These are phyloP conservation scores for Xylaria sp. DNA, from an alignment of 2,329 filamentous ascomycete species.

Conservation along the genomic window DNA sequence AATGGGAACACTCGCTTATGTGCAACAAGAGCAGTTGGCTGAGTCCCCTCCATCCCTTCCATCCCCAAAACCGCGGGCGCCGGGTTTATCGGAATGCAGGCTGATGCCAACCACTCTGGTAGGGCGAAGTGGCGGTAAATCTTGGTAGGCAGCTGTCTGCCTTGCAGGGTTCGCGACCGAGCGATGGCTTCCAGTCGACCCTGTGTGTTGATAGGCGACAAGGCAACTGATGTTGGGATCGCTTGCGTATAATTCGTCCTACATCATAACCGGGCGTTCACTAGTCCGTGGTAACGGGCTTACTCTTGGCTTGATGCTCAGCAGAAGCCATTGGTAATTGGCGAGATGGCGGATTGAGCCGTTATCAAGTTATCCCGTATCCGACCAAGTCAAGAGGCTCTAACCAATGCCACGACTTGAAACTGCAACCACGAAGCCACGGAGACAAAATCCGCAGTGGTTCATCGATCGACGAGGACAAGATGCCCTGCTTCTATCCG, in stretches of 20 bases:
- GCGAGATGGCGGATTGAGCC: not conserved
- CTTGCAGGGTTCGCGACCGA: slow-evolving; percentile 30
- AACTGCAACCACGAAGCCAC: not conserved
- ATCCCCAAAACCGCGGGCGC: slow-evolving; percentile 8
- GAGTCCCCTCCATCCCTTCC: not conserved
- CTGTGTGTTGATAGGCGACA: not conserved
- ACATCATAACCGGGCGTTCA: slow-evolving; percentile 26
- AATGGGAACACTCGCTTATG: slow-evolving; percentile 3
- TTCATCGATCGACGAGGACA: not conserved
- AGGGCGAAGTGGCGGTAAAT: slow-evolving; percentile 22
- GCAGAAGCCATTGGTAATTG: not conserved
- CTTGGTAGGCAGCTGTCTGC: slow-evolving; percentile 24
- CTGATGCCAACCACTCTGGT: slow-evolving; percentile 5
- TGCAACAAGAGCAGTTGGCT: not conserved
- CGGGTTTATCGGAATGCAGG: not conserved
- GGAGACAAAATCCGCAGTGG: not conserved
- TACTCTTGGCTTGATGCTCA: slow-evolving; percentile 11
- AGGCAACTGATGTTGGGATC: slow-evolving; percentile 19
- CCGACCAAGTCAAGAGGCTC: not conserved
- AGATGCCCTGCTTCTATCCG: not conserved
- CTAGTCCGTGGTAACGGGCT: slow-evolving; percentile 9
- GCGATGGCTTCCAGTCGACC: not conserved
- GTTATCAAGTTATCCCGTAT: not conserved
- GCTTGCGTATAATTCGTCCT: slow-evolving; percentile 18
- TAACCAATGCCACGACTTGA: not conserved